Evolutionary conservation across 345 rosid species (phyloP), one percentile per base, ranked within the genome.

Genomic region (Gossypium turneri): DNA sequence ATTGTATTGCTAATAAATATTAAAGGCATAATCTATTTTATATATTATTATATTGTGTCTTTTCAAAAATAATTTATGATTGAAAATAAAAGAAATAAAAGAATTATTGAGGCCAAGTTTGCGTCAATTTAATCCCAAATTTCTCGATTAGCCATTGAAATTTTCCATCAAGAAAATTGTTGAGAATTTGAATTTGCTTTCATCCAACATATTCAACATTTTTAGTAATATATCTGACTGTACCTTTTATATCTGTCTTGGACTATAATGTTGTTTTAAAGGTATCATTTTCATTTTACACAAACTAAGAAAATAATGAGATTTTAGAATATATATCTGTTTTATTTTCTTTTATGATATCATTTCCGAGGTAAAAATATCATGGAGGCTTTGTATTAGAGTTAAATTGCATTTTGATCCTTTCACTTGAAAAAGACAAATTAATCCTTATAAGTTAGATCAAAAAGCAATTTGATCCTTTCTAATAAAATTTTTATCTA

Each of bases 341-440:
- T 45, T 10, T 45, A 10, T 9, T 45, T 45, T 45, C 11, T 44
- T 7, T 7, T 44, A 44, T 7, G 48, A 12, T 3, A 44, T 44
- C 2, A 44, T 10, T 44, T 44, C 9, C 1, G 2, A 43, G 27
- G 38, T 44, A 9, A 44, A 7, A 10, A 44, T 44, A 44, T 44
- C 0, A 44, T 2, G 0, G 11, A 44, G 10, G 0, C 5, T 9
- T 12, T 1, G 2, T 9, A 2, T 7, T 44, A 10, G 0, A 44
- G 2, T 44, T 9, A 44, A 6, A 8, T 44, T 44, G 0, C 2
- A 1, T 44, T 44, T 44, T 44, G 12, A 9, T 2, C 12, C 10
- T 44, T 44, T 44, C 38, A 44, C 4, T 29, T 29, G 9, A 44
- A 10, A 44, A 45, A 45, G 34, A 29, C 34, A 29, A 27, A 2